Base-by-base conservation (phyloP, 2,329 filamentous ascomycete species). In the Juglanconis oblonga region DNA sequence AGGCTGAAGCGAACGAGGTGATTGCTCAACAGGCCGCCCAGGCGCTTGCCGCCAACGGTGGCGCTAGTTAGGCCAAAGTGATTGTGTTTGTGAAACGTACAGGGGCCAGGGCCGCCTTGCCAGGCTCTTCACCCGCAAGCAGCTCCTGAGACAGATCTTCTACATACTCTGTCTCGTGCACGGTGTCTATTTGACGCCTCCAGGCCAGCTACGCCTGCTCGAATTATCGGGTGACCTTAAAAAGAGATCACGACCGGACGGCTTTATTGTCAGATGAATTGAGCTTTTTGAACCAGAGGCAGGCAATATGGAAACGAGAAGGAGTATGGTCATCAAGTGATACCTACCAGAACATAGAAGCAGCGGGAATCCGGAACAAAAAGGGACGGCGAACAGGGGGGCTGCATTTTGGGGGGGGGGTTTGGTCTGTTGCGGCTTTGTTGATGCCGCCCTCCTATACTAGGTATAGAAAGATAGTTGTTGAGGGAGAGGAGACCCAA, bases 1-100 rank as follows among this genome's bases (percentile, higher is more conserved):
- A 90, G 74, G 90, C 90, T 58, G 82, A 82, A 67, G 77, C 77
- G 2, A 74, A 79, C 55, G 77, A 69, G 32, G 62, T 79, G 66
- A 74, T 78, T 55, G 77, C 75, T 24, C 69, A 75, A 62, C 69
- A 72, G 59, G 70, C 70, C 55, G 65, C 67, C 35, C 65, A 65
- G n/a, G 65, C 67, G 36, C 64, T 60, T 17, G 58, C 64, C 9
- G 63, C 54, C 48, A 62, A 62, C 35, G 62, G 64, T n/a, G 58
- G 61, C 29, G 55, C 61, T 38, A 67, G 58, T 55, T 67, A 64
- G 57, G 24, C 3, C n/a, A 7, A 31, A n/a, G 9, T 13, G 45
- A 4, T 4, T 31, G 45, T 17, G 10, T 9, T 11, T 48, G 35
- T 53, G 17, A 17, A 5, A 17, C 5, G 24, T 48, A 31, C 9